These are phyloP conservation scores for Aspergillus saccharolyticus DNA, from an alignment of 495 filamentous ascomycete species.

Conservation along the genomic window DNA sequence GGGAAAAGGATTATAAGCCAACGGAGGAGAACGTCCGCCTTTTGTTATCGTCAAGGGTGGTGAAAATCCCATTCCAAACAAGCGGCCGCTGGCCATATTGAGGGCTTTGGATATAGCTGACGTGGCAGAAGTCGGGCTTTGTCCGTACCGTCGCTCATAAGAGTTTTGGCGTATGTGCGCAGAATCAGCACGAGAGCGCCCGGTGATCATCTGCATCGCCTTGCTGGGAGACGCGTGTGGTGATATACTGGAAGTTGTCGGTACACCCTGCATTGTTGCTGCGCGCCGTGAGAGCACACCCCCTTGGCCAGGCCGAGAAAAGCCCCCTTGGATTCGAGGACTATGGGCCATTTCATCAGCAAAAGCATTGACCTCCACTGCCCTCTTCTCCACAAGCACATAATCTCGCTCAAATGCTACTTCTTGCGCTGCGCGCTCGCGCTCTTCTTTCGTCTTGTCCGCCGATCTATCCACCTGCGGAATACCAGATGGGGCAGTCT, in stretches of 20 bases:
- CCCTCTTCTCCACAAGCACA: conserved; percentile 89
- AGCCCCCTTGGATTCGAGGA: conserved; percentile 49
- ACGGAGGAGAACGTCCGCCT: conserved; percentile 64
- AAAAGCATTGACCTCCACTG: conserved; percentile 93
- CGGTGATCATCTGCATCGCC: conserved; percentile 64
- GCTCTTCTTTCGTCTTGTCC: conserved; percentile 49
- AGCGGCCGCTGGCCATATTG: conserved; percentile 82
- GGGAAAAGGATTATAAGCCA: conserved; percentile 76
- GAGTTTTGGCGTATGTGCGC: conserved; percentile 63
- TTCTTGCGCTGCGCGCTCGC: conserved; percentile 76
- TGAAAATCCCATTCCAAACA: conserved; percentile 71
- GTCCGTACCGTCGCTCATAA: conserved; percentile 72
- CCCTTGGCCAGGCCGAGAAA: conserved; percentile 31
- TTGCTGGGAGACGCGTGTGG: conserved; percentile 44
- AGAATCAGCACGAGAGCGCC: conserved; percentile 55
- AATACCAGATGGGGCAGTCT: conserved; percentile 44
- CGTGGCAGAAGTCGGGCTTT: conserved; percentile 72
- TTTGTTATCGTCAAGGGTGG: conserved; percentile 64
- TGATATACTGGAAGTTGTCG: conserved; percentile 33
- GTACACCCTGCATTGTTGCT: conserved; percentile 53
- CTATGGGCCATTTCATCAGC: conserved; percentile 89
- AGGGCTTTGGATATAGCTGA: conserved; percentile 92
- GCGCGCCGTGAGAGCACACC: conserved; percentile 62
- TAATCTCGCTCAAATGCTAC: conserved; percentile 90
- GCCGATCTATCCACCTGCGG: conserved; percentile 40